Conservation (phyloP, 1,284 basidiomycete genomes). For the Hemileia vastatrix region DNA sequence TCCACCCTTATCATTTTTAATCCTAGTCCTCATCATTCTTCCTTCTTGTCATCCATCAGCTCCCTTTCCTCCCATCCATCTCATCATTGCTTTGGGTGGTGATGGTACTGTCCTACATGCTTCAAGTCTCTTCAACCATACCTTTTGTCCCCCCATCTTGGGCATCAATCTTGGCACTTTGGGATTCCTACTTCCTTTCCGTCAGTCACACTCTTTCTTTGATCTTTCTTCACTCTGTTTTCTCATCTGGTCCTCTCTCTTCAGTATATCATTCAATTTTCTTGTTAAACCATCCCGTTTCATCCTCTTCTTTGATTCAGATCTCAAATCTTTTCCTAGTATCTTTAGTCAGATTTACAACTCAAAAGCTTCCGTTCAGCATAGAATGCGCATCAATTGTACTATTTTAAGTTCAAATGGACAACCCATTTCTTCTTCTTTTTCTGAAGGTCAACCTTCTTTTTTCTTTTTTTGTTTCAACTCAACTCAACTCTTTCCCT, state of each 20-base stretch:
- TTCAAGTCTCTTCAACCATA: conserved; percentile 76
- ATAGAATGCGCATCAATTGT: conserved; percentile 76
- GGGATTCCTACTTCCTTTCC: conserved; percentile 87
- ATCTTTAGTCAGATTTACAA: no score
- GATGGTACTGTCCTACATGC: conserved; percentile 94
- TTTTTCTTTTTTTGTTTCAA: conserved; percentile 13
- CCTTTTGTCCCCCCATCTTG: conserved; percentile 83
- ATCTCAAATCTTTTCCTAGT: no score
- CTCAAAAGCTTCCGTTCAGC: conserved; percentile 52
- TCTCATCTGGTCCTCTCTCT: neutral
- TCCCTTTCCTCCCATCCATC: conserved; percentile 59
- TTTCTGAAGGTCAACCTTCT: conserved; percentile 9
- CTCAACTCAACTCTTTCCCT: conserved; percentile 4
- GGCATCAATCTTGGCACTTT: conserved; percentile 94
- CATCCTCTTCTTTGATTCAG: no score
- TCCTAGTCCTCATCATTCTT: no score
- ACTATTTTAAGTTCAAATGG: conserved; percentile 60
- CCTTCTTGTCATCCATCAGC: no score
- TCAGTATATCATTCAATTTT: conserved; percentile 1
- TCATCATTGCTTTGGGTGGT: conserved; percentile 84
- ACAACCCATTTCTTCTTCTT: conserved; percentile 49
- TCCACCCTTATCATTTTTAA: no score
- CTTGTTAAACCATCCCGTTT: conserved; percentile 20
- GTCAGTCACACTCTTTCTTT: conserved; percentile 50
- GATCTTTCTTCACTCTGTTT: neutral